Base-by-base conservation (phyloP, 2,329 filamentous ascomycete species). In the Fusarium staphyleae region DNA sequence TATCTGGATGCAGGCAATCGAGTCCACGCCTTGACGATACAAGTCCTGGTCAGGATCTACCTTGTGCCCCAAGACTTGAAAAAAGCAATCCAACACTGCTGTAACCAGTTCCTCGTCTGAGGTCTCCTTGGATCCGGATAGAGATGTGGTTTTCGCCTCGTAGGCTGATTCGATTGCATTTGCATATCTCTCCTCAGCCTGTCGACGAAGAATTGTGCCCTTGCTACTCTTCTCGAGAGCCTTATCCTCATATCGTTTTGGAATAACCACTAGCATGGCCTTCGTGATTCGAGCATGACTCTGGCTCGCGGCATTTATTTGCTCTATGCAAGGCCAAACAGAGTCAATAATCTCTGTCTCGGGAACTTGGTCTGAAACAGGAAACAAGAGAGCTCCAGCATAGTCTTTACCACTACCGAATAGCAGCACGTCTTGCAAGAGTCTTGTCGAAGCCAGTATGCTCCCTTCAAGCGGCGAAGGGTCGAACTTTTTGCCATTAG, bases 401-500 rank as follows among this genome's bases (percentile, higher is more conserved):
- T 80, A 83, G 1, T 81, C 77, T 47, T 71, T 72, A 0, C 79
- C 80, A n/a, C 79, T 79, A 0, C 87, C 87, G 62, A 89, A 87
- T 9, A 89, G 77, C 16, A 88, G 69, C 0, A 80, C 81, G 50
- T 87, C 85, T 2, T 73, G 67, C 1, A 88, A 60, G 1, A 79
- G 22, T 2, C 69, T 59, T 10, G 68, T 67, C 0, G 77, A 78
- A 1, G 77, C 73, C 1, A 77, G 69, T 4, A 88, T 77, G 0
- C 75, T 76, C 2, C 77, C 80, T 67, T 89, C 87, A 3, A 88
- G 67, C 0, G 82, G 81, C 2, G 81, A 79, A 1, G 86, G 86
- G 60, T 88, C 85, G 54, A 89, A 87, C 60, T 89, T 89, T 73
- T 88, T 88, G 2, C 87, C 86, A 6, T 85, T 89, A 9, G 83